Conservation (phyloP, 176 grass and related monocot species). For the Puya raimondii region DNA sequence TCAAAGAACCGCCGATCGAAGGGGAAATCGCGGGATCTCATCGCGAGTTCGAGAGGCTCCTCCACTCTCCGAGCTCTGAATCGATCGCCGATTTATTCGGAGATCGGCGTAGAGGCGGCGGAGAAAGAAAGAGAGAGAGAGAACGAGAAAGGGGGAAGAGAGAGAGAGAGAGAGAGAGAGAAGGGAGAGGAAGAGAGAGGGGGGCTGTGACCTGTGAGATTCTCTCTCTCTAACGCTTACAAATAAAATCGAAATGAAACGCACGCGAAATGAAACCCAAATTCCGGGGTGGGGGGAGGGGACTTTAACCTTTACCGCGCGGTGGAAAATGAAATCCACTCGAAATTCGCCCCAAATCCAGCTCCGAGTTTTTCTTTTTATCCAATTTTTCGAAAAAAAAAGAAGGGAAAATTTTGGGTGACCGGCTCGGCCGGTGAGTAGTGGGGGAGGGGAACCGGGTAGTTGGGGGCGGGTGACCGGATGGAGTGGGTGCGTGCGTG, state of each 20-base stretch:
- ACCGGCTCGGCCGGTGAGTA: constrained; percentile 1
- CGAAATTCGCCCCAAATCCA: background rate
- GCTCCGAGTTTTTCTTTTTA: background rate
- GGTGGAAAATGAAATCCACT: constrained; percentile 6
- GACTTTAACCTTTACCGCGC: background rate
- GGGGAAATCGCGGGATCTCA: background rate
- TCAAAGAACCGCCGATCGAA: background rate
- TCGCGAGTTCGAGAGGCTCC: background rate
- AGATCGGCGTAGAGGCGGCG: background rate
- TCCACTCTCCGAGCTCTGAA: no score
- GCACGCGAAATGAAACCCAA: background rate
- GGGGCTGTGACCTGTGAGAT: background rate
- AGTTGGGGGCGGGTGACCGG: background rate
- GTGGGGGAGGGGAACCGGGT: background rate
- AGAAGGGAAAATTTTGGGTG: background rate
- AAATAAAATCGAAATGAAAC: constrained; percentile 11
- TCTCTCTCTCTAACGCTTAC: background rate
- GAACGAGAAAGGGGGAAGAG: background rate
- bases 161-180: background rate
- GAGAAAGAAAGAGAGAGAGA: background rate
- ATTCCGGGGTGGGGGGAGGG: background rate
- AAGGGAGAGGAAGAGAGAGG: background rate
- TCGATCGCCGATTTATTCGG: background rate
- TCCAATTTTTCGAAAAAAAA: background rate
- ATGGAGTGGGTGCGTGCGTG: background rate